Conservation (phyloP, 2,329 filamentous ascomycete genomes). For the Botryotinia calthae region DNA sequence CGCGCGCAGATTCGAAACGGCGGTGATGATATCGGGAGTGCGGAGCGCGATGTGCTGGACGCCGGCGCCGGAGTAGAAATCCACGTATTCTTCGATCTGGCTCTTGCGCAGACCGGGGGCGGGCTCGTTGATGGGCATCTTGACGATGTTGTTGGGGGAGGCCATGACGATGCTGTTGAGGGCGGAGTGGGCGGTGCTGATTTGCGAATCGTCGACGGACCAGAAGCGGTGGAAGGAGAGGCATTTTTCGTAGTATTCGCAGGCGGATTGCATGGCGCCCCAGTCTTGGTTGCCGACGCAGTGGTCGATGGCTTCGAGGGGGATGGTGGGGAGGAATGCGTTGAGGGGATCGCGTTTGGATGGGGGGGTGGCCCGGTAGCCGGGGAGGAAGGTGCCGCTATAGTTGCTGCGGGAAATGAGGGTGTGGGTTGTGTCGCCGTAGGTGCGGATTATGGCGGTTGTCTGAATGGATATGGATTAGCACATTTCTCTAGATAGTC, state of each 20-base stretch:
- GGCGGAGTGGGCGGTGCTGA: constrained; percentile 89
- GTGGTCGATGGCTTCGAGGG: constrained; percentile 80
- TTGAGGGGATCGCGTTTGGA: constrained; percentile 39
- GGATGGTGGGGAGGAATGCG: constrained; percentile 58
- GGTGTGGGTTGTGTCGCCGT: constrained; percentile 93
- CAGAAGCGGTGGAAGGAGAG: constrained; percentile 96
- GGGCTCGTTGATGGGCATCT: constrained; percentile 98
- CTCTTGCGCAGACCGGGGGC: constrained; percentile 85
- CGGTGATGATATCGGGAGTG: constrained; percentile 73
- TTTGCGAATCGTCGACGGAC: constrained; percentile 90
- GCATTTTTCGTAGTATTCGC: constrained; percentile 75
- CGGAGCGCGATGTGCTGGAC: constrained; percentile 92
- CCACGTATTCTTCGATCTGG: constrained; percentile 91
- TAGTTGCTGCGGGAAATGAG: constrained; percentile 74
- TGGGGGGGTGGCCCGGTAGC: constrained; percentile 59
- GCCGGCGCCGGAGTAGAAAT: constrained; percentile 85
- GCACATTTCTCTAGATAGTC: neutral
- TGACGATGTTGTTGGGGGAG: constrained; percentile 78
- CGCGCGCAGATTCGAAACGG: constrained; percentile 76
- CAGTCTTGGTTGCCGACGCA: constrained; percentile 97
- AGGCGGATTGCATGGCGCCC: constrained; percentile 74
- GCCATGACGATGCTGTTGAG: constrained; percentile 89
- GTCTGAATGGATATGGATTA: constrained; percentile 36
- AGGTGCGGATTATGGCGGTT: constrained; percentile 81
- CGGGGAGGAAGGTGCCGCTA: constrained; percentile 75